Percentiles rank a stretch among this genome's conserved stretches.
These are phyloP conservation scores for Hypoxylon sp. DNA, from an alignment of 2,329 filamentous ascomycete genomes.

Conservation along the genomic window DNA sequence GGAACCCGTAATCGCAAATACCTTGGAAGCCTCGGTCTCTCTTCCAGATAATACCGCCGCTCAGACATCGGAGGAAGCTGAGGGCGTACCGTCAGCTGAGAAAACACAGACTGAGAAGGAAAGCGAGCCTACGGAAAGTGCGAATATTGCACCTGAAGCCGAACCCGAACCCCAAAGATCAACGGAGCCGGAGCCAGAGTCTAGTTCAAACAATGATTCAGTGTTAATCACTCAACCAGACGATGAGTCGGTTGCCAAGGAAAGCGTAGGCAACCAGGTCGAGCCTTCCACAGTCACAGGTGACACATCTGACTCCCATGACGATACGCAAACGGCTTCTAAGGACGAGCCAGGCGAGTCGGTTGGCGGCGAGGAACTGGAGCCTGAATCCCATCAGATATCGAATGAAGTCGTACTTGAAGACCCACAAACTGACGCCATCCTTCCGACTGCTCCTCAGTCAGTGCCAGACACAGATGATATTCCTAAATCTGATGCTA, in stretches of 20 bases:
- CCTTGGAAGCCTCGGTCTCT: not conserved
- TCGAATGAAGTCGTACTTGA: not conserved
- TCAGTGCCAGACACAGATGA: not conserved
- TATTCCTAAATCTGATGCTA: not conserved
- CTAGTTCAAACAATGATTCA: not conserved
- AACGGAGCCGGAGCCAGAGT: not conserved
- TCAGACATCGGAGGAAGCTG: not conserved
- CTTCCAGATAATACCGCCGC: not conserved
- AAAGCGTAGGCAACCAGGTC: not conserved
- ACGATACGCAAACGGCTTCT: not conserved
- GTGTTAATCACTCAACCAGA: not conserved
- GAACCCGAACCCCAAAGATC: too few relatives aligned
- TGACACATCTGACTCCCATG: conserved; percentile 3
- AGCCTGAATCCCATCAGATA: conserved; percentile 4
- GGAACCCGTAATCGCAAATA: not conserved
- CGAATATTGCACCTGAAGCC: too few relatives aligned
- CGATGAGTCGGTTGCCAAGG: not conserved
- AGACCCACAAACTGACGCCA: not conserved
- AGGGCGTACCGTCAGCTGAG: not conserved
- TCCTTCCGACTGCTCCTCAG: not conserved
- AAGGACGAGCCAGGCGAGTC: not conserved
- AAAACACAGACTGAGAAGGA: not conserved
- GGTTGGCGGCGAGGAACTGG: not conserved
- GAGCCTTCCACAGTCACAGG: not conserved
- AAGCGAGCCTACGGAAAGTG: too few relatives aligned